Evolutionary conservation across 805 yeast genomes (phyloP), one percentile per base, ranked within the genome.

Genomic region (Barnettozyma pratensis): DNA sequence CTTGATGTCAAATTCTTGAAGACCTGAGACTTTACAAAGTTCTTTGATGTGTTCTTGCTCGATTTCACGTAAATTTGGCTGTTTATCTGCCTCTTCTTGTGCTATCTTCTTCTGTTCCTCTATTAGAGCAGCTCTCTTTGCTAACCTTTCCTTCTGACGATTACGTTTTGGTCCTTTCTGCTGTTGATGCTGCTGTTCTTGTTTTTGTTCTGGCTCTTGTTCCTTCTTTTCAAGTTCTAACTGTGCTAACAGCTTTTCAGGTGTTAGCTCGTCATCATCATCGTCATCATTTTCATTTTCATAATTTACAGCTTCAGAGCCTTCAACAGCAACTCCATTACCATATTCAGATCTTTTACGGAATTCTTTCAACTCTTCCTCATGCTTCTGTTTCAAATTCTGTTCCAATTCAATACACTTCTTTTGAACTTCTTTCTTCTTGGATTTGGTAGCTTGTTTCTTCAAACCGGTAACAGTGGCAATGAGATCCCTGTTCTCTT

Each of bases 141-240:
- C 95, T 27, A 89, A 62, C 57, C 87, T 75, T 60, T 90, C 97
- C 67, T 85, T 87, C 54, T 88, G 94, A 47, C 97, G 75, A 63
- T 92, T 92, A 42, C 92, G 74, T 58, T 79, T 80, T 34, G 62
- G 63, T 7, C 67, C 68, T 54, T 67, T 71, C 57, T 54, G 57
- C 32, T 50, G 57, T 28, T 45, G 50, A 38, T 45, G 55, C 29
- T 46, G 56, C 25, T 39, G 42, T 44, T 43, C 58, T 12, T 31
- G 34, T 25, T 29, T 14, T 25, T 47, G 50, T 37, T 47, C 44
- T 28, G 39, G 53, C 34, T 55, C 65, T 32, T 54, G 56, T 34
- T 59, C 64, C 35, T 53, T 54, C 49, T 58, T 58, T 32, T 67
- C 74, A 14, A 80, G 54, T 39, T 70, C 79, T 52, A 85, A 55